Evolutionary conservation across 495 filamentous ascomycete species (phyloP), one percentile per base, ranked within the genome.

Genomic region (Talaromyces ruber): DNA sequence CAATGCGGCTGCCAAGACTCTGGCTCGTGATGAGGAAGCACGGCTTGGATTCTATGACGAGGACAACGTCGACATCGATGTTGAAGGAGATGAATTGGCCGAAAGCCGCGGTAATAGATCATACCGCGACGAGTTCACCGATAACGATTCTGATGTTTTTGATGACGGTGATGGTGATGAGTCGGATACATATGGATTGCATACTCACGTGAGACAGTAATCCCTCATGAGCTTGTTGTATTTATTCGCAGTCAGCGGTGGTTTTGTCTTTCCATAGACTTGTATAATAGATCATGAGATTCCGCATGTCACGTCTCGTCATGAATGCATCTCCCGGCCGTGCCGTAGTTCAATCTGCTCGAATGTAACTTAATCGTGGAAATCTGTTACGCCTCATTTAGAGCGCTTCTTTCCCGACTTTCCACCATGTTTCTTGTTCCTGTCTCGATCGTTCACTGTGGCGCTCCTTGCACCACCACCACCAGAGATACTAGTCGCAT

Each of bases 61-160:
- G 21, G 74, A 78, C 61, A 71, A 77, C 47, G 70, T 76, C 26
- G 75, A 80, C 50, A 56, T 80, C 18, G 67, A 68, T 3, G 66
- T 79, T 32, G 78, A 72, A 18, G 75, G 77, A 34, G 76, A 78
- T 28, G 73, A 69, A 61, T 66, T 70, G 18, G 67, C 66, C 54
- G 70, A 73, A n/a, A 62, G 61, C 37, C 43, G 22, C 59, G 61
- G 45, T 61, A 62, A 28, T 61, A 68, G 55, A 52, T 64, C 53
- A 18, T 83, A 83, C 61, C 76, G 69, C 59, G 81, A 83, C 66
- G 79, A 82, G 47, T 81, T 82, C 61, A 81, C 79, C n/a, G 79
- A 83, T 65, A 80, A 82, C 63, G 79, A 83, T 58, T 81, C 79
- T 51, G 74, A 82, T 60, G 59, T 81, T 58, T 73, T 76, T 66